Percentiles rank a stretch among this genome's conserved stretches.
Evolutionary conservation across 2,329 filamentous ascomycete species (phyloP).

Genomic region (Bipolaris sorokiniana): DNA sequence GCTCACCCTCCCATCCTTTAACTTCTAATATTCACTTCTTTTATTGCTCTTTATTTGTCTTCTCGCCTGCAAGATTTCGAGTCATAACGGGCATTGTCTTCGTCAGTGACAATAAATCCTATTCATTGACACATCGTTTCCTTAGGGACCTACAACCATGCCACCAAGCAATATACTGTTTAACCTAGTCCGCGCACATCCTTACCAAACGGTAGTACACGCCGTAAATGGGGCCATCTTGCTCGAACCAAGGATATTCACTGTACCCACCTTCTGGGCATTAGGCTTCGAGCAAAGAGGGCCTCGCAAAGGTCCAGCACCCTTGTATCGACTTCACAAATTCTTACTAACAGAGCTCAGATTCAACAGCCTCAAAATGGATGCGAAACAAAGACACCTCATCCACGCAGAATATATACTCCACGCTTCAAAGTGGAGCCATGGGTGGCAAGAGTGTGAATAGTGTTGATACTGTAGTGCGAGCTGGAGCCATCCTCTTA

Average conservation of each 20-base stretch:
- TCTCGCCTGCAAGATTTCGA: neutral
- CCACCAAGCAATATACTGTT: neutral
- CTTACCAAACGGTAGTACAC: neutral
- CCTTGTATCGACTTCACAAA: neutral
- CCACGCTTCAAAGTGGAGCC: conserved; percentile 1
- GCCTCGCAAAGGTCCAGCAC: neutral
- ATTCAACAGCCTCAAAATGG: neutral
- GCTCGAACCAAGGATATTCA: neutral
- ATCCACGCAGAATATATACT: neutral
- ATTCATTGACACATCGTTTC: neutral
- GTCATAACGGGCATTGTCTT: too few species aligned
- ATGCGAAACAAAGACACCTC: neutral
- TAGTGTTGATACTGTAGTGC: neutral
- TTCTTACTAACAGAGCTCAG: neutral
- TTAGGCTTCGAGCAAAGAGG: conserved; percentile 1
- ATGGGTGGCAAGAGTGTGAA: neutral
- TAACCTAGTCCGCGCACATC: neutral
- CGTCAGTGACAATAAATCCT: neutral
- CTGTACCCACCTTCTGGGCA: neutral
- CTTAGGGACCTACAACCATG: neutral
- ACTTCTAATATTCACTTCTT: neutral
- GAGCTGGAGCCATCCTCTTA: neutral
- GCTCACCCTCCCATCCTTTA: neutral
- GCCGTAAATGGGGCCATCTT: neutral
- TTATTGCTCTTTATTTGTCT: neutral